Conservation (phyloP, 192 early-diverging fungal genomes). For the Mortierella alpina region DNA sequence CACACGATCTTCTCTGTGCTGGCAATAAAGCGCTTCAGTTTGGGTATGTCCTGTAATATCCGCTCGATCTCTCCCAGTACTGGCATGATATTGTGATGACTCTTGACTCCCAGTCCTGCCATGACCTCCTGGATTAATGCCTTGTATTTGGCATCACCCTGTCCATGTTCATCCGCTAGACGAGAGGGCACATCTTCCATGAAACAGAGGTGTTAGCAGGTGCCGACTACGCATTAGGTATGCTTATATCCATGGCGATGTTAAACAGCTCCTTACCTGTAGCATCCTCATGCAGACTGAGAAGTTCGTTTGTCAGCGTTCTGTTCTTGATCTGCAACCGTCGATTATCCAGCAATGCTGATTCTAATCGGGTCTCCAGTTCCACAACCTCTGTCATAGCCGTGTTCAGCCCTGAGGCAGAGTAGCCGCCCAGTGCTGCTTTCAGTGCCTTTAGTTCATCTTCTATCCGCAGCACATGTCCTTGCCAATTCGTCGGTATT, state of each 20-base stretch:
- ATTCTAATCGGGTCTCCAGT: conserved; percentile 10
- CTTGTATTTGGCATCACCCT: conserved; percentile 3
- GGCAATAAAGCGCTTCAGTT: conserved; percentile 20
- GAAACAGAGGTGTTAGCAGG: no score
- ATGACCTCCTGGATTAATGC: conserved; percentile 15
- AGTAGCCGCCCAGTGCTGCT: background rate
- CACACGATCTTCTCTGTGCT: conserved; percentile 39
- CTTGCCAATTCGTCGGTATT: conserved; percentile 3
- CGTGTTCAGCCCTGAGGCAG: background rate
- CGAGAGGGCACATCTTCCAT: no score
- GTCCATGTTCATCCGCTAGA: background rate
- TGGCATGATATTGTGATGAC: conserved; percentile 17
- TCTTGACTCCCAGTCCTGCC: conserved; percentile 9
- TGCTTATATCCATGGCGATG: no score
- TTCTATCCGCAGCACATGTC: conserved; percentile 33
- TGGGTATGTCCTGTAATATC: conserved; percentile 9
- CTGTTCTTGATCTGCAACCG: conserved; percentile 34
- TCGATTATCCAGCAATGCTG: conserved; percentile 22
- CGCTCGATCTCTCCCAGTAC: conserved; percentile 18
- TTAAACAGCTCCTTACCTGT: conserved; percentile 3
- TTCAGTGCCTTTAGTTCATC: conserved; percentile 32
- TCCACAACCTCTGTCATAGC: background rate
- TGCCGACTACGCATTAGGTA: no score
- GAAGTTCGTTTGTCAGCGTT: conserved; percentile 14
- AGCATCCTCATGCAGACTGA: background rate